Evolutionary conservation across 2,329 filamentous ascomycete species (phyloP).

Genomic region (Epichloe sylvatica): DNA sequence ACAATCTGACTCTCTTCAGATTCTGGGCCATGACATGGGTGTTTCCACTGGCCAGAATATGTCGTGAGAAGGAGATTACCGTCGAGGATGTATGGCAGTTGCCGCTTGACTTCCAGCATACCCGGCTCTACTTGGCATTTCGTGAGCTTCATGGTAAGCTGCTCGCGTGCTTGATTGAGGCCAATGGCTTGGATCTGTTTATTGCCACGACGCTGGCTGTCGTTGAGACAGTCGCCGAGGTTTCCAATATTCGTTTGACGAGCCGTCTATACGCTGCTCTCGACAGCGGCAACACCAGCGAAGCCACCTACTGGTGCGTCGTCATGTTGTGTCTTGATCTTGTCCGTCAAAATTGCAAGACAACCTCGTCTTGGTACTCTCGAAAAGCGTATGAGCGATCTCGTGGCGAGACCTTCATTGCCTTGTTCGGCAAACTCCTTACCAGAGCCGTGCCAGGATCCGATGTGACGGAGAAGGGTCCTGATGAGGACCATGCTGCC

Average conservation of each 20-base stretch:
- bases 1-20: constrained; percentile 65
- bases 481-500: constrained; percentile 7
- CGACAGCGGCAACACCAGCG: constrained; percentile 14
- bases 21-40: constrained; percentile 83
- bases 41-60: constrained; percentile 53
- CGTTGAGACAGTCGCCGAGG: constrained; percentile 28
- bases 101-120: constrained; percentile 70
- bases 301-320: constrained; percentile 23
- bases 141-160: constrained; percentile 60
- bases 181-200: constrained; percentile 66
- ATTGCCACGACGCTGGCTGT: constrained; percentile 53
- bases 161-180: constrained; percentile 51
- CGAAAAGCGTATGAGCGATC: constrained; percentile 72
- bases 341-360: constrained; percentile 22
- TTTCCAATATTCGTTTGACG: constrained; percentile 25
- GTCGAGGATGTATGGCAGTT: constrained; percentile 73
- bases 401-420: constrained; percentile 49
- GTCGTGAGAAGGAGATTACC: constrained; percentile 50
- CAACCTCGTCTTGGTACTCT: constrained; percentile 56
- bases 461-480: constrained; percentile 23
- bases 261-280: constrained; percentile 23
- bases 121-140: constrained; percentile 59
- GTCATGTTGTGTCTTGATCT: constrained; percentile 22
- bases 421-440: constrained; percentile 23
- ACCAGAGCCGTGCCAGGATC: constrained; percentile 25